phyloP scores from a whole-genome alignment of 2,329 filamentous ascomycete genomes.

The Penicillium sclerotigenum region DNA sequence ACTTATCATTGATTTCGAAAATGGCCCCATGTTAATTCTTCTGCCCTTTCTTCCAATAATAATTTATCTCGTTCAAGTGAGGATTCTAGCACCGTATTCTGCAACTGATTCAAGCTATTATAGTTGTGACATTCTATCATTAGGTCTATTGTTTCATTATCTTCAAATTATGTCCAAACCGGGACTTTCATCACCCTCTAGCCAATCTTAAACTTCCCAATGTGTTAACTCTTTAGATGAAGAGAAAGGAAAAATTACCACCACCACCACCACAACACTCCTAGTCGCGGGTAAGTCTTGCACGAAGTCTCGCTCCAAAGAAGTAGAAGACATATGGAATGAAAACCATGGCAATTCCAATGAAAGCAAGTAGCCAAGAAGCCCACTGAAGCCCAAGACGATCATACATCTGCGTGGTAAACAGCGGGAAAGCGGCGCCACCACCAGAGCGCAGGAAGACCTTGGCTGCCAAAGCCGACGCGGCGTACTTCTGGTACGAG shows the following conservation, averaged over 20 bases:
- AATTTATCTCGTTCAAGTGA: background rate
- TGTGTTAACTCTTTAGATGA: background rate
- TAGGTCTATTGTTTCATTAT: background rate
- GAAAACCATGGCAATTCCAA: conserved; percentile 22
- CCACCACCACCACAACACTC: background rate
- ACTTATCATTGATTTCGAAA: background rate
- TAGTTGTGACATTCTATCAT: background rate
- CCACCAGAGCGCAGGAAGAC: conserved; percentile 55
- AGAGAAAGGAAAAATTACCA: background rate
- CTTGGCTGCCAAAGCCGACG: conserved; percentile 46
- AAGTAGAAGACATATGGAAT: conserved; percentile 23
- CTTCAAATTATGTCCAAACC: background rate
- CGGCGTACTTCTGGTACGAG: conserved; percentile 45
- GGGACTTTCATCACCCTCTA: background rate
- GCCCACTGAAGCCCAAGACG: conserved; percentile 72
- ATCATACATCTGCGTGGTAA: conserved; percentile 73
- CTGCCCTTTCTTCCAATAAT: background rate
- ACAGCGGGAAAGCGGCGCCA: conserved; percentile 70
- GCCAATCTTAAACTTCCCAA: background rate
- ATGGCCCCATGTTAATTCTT: background rate
- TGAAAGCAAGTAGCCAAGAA: conserved; percentile 63
- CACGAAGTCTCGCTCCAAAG: conserved; percentile 17
- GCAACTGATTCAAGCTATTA: background rate
- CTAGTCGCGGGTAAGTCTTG: conserved; percentile 6
- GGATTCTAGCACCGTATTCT: background rate